Evolutionary conservation across 768 basidiomycete species (phyloP), one percentile per base, ranked within the genome.

Genomic region (Pleurotus pulmonarius): DNA sequence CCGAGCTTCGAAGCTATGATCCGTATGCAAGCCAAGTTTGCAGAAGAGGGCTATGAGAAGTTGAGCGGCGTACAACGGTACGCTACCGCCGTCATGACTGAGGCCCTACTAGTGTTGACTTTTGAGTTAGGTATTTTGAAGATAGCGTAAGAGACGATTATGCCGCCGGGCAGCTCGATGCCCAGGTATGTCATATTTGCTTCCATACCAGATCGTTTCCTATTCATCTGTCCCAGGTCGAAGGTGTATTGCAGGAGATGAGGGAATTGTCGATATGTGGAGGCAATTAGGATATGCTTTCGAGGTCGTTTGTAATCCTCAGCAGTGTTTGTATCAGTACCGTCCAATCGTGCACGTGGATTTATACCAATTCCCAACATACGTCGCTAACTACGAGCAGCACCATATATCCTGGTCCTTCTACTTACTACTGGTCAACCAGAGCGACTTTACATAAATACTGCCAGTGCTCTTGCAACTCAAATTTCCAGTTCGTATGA

Each of bases 1-100:
- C 97, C 97, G 4, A 94, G 91, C 62, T 98, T 98, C 68, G 97
- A 98, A 73, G 92, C 96, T 46, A 98, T 98, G 96, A 94, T 94
- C 61, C 83, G 97, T 26, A 92, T 97, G 85, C 97, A 99, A 67
- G 85, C 91, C 66, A 94, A 95, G 66, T 98, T 98, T 67, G 95
- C 96, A 0, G 93, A 98, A 70, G 96, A 99, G 64, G 95, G 96
- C 0, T 98, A 99, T 68, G 94, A 98, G 75, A 97, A 94, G 73
- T 83, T 98, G 49, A 89, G 94, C 49, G 87, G 51, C 2, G 51
- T 61, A 18, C 60, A 61, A 41, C 47, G 51, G 59, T 60, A 46
- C 40, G 43, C 16, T 18, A 11, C 11, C 29, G 2, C 29, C 11
- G 29, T 11, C 29, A 4, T 8, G 29, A 11, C 29, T 11, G 29